Conservation (phyloP, 176 grass and related monocot genomes). For the Puya raimondii region DNA sequence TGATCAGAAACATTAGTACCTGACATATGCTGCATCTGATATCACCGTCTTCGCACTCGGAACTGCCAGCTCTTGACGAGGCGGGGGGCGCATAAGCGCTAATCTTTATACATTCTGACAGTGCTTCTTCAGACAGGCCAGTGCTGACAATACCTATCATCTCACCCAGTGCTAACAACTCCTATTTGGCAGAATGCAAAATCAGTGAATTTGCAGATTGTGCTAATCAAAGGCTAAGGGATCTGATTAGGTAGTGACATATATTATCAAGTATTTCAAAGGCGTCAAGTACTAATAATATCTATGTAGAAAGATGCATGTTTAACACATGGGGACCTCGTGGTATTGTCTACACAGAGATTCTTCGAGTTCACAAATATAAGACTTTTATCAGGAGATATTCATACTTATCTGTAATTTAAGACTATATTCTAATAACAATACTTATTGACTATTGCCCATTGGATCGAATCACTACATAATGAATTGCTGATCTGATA, state of each 20-base stretch:
- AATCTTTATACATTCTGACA: conserved; percentile 50
- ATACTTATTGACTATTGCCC: too few species aligned
- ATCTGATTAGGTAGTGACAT: conserved; percentile 1
- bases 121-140: conserved; percentile 52
- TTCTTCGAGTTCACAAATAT: too few species aligned
- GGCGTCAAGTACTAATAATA: too few species aligned
- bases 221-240: neutral
- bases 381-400: neutral
- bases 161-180: conserved; percentile 66
- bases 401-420: neutral
- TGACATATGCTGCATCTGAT: conserved; percentile 90
- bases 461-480: too few species aligned
- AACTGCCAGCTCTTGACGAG: neutral
- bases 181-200: conserved; percentile 28
- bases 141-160: conserved; percentile 77
- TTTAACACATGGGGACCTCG: too few species aligned
- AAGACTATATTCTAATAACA: neutral
- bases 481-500: too few species aligned
- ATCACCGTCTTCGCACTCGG: conserved; percentile 39
- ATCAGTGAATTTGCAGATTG: neutral
- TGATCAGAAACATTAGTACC: conserved; percentile 27
- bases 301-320: too few species aligned
- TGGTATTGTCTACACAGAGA: too few species aligned
- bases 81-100: conserved; percentile 33
- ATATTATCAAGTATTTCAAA: neutral